Evolutionary conservation across 495 filamentous ascomycete genomes (phyloP), one percentile per base, ranked within the genome.

Genomic region (Aspergillus taichungensis): DNA sequence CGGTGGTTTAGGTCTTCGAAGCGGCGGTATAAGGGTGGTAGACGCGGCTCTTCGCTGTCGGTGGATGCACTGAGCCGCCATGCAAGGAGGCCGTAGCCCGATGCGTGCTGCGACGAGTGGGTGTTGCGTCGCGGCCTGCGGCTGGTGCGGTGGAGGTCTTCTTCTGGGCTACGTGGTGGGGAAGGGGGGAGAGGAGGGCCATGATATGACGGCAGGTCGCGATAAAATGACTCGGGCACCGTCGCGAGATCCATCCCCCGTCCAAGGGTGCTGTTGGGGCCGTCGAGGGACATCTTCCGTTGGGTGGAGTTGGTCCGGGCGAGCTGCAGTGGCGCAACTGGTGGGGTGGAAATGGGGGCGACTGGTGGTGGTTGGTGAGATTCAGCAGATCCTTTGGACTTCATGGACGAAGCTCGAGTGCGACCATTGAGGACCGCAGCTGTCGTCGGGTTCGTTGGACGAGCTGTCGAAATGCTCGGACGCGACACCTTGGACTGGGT

Each of bases 1-100:
- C 91, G 82, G 57, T 94, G 87, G 54, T 95, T 94, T 5, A 95
- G 65, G 7, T 76, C 73, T 55, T 85, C 84, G 54, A 96, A 96
- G 47, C 84, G 84, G 31, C 89, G 82, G 62, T 94, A 95, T 11
- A 96, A 76, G 6, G 87, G 87, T 8, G 73, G 74, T 29, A 83
- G 70, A 3, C 56, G 51, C 3, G 50, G 51, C 28, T 67, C 64
- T 8, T 61, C 55, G 13, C 60, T 60, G 30, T 46, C 41, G 13
- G 50, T 46, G 13, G 63, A 64, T 6, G 70, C 61, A 27, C 76
- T 75, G 37, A 88, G 66, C 30, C 74, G 78, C 3, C 76, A 74
- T 18, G 84, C 80, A 31, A 88, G 61, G 6, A 82, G 64, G 34
- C 83, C 79, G 60, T 88, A 87, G 8, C 84, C 84, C n/a, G 77